phyloP scores from a whole-genome alignment of 768 basidiomycete genomes.

The Tulasnella sp. region DNA sequence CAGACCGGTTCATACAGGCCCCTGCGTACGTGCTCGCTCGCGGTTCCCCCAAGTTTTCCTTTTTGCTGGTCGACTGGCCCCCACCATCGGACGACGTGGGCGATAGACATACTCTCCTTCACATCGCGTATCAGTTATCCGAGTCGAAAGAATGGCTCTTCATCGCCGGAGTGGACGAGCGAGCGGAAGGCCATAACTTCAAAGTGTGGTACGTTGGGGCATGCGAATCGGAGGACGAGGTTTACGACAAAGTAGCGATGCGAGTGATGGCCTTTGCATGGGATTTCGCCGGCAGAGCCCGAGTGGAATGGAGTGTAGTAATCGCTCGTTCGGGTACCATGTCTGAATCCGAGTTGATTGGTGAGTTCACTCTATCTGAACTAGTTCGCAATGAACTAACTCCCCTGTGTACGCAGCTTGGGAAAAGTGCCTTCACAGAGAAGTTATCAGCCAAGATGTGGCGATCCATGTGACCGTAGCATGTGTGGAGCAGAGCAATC shows the following conservation, averaged over 20 bases:
- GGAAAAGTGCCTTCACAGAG: conserved; percentile 49
- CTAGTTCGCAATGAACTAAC: conserved; percentile 18
- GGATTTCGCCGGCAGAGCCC: conserved; percentile 57
- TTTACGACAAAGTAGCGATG: conserved; percentile 47
- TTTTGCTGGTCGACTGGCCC: conserved; percentile 40
- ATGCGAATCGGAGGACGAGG: conserved; percentile 36
- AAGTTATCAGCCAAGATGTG: conserved; percentile 42
- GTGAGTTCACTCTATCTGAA: conserved; percentile 42
- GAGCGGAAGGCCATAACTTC: conserved; percentile 68
- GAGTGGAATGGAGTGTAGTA: conserved; percentile 76
- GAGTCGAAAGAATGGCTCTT: conserved; percentile 71
- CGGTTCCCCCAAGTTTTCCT: conserved; percentile 37
- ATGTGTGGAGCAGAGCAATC: conserved; percentile 54
- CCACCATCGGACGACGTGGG: conserved; percentile 47
- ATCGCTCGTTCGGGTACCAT: conserved; percentile 66
- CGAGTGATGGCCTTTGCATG: conserved; percentile 57
- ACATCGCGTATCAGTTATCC: conserved; percentile 69
- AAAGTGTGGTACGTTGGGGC: conserved; percentile 46
- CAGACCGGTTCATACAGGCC: conserved; percentile 54
- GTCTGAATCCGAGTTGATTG: conserved; percentile 55
- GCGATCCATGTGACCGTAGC: conserved; percentile 58
- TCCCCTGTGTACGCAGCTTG: conserved; percentile 49
- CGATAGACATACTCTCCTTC: conserved; percentile 61
- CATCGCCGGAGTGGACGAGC: conserved; percentile 68
- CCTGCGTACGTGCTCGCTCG: conserved; percentile 63